Evolutionary conservation across 495 filamentous ascomycete species (phyloP), one percentile per base, ranked within the genome.

Genomic region (Xylaria curta): DNA sequence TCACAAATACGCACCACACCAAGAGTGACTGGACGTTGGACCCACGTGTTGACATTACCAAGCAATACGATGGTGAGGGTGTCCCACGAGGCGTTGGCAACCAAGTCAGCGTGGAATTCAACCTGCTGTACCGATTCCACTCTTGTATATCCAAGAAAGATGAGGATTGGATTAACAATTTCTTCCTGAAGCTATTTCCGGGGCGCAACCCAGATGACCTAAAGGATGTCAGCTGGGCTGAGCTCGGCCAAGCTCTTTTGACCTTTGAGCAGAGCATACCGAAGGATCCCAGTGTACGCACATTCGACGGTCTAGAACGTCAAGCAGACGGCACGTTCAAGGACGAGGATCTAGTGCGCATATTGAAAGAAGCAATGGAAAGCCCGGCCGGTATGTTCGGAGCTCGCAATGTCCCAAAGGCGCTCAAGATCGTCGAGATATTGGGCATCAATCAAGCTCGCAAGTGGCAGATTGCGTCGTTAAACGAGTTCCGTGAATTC

Each of bases 401-500:
- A 3, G 90, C 92, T 3, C 87, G 89, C 13, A 89, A 88, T 63
- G 89, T 94, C 4, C 93, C 93, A 0, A 84, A 86, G 46, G 85
- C 91, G 26, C 84, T 97, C 77, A 87, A 86, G 72, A 85, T 86
- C 13, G 86, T 95, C 28, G 93, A 97, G 75, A 86, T 94, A 31
- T 85, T 95, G 0, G 93, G 93, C 47, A 95, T 95, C 66, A 85
- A 90, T 72, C 93, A 97, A 74, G 89, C 90, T 1, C 90, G 93
- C 9, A 83, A 87, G 5, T 95, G 93, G 93, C 91, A 91, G 68
- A 75, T 94, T 40, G 91, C 90, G 9, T 90, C 91, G 4, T 80
- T 95, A 56, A 97, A 97, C 76, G 93, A 97, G 78, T 94, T 97
- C 81, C 87, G 93, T 36, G 81, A 89, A 60, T 93, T 91, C 81